These are phyloP conservation scores for Candida sphagnicola DNA, from an alignment of 805 yeast genomes.

Conservation along the genomic window DNA sequence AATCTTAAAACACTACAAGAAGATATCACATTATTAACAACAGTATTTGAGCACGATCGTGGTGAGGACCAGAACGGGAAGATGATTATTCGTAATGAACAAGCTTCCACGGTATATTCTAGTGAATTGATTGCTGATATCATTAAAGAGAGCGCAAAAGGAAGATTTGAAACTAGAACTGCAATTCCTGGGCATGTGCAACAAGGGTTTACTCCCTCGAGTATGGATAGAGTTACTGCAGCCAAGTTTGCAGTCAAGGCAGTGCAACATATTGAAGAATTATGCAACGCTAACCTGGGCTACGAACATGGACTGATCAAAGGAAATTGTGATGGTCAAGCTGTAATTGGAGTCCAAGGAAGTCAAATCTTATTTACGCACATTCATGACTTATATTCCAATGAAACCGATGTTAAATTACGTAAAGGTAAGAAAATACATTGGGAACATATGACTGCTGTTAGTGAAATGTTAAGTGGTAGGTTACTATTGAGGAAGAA, in stretches of 20 bases:
- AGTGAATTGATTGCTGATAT: conserved; percentile 71
- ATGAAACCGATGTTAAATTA: conserved; percentile 54
- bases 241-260: conserved; percentile 69
- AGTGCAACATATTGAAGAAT: conserved; percentile 61
- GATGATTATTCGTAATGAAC: conserved; percentile 61
- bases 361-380: conserved; percentile 56
- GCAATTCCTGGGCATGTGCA: conserved; percentile 87
- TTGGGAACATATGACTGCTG: conserved; percentile 59
- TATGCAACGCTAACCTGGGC: conserved; percentile 9
- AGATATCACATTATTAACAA: conserved; percentile 60
- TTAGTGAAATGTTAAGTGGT: conserved; percentile 72
- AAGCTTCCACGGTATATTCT: conserved; percentile 63
- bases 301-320: not conserved
- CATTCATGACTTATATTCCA: conserved; percentile 52
- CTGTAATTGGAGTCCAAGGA: conserved; percentile 70
- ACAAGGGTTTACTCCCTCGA: conserved; percentile 76
- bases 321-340: conserved; percentile 28
- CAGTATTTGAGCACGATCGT: conserved; percentile 54
- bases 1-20: conserved; percentile 55
- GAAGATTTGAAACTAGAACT: conserved; percentile 70
- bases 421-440: conserved; percentile 69
- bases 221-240: conserved; percentile 74
- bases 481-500: conserved; percentile 39
- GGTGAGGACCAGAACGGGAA: conserved; percentile 71
- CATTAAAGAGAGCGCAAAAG: conserved; percentile 57